A percentile compares a stretch with the other conserved stretches of the same genome.
Conservation (phyloP, 805 yeast genomes). For the Candida lessepsii region DNA sequence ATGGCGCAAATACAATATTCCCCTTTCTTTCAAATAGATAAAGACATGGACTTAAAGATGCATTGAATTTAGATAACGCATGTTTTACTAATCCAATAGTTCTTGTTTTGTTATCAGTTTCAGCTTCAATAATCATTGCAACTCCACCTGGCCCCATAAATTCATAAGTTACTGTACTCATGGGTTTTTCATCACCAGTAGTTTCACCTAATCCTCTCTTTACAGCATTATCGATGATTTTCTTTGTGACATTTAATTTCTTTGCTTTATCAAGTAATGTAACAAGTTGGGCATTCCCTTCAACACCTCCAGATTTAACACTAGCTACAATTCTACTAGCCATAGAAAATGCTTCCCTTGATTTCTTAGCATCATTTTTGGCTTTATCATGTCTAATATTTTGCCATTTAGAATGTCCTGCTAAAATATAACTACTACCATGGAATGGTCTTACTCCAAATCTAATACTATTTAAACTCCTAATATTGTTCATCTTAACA, state of each 20-base stretch:
- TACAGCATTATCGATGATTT: constrained; percentile 83
- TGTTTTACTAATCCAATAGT: constrained; percentile 75
- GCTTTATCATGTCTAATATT: constrained; percentile 93
- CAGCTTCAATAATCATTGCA: constrained; percentile 78
- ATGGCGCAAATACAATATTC: constrained; percentile 51
- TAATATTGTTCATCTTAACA: constrained; percentile 1
- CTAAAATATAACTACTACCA: constrained; percentile 21
- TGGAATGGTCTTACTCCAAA: constrained; percentile 14
- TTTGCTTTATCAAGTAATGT: constrained; percentile 78
- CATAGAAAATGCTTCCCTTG: constrained; percentile 64
- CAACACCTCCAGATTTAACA: constrained; percentile 69
- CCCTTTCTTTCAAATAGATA: constrained; percentile 82
- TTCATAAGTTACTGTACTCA: constrained; percentile 68
- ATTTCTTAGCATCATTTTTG: constrained; percentile 79
- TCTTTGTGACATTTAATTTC: constrained; percentile 74
- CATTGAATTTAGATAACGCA: constrained; percentile 67
- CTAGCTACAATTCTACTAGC: constrained; percentile 75
- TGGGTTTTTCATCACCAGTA: constrained; percentile 42
- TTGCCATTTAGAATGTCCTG: constrained; percentile 96
- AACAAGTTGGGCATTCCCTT: constrained; percentile 60
- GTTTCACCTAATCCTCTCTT: constrained; percentile 78
- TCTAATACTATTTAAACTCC: not conserved
- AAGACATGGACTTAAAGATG: constrained; percentile 71
- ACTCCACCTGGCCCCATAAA: constrained; percentile 93
- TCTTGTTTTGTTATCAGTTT: constrained; percentile 85